These are phyloP conservation scores for Zhuliangozyma parablackwelliae DNA, from an alignment of 1,139 yeast species.

Conservation along the genomic window DNA sequence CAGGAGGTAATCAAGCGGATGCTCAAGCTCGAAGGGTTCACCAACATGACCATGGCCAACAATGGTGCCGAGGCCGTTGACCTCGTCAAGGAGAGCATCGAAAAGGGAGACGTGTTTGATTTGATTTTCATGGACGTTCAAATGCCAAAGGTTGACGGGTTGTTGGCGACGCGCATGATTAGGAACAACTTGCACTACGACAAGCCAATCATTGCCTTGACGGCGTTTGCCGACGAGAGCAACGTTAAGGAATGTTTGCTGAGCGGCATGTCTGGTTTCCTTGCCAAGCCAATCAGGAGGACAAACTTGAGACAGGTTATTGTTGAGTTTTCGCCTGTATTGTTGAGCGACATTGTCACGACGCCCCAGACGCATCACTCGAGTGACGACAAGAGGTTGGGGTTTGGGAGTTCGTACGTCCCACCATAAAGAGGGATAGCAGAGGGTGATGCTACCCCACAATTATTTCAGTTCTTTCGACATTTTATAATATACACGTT, in stretches of 20 bases:
- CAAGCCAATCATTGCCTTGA: slow-evolving; percentile 84
- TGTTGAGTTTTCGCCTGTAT: slow-evolving; percentile 37
- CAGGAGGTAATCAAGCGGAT: slow-evolving; percentile 87
- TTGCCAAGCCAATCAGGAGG: slow-evolving; percentile 83
- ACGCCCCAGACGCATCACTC: slow-evolving; percentile 23
- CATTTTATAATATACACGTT: no score
- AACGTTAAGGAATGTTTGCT: slow-evolving; percentile 73
- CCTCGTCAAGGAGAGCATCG: slow-evolving; percentile 49
- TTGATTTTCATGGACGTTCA: slow-evolving; percentile 93
- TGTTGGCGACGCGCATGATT: slow-evolving; percentile 72
- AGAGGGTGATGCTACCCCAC: no score
- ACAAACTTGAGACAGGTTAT: slow-evolving; percentile 55
- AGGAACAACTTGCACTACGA: slow-evolving; percentile 59
- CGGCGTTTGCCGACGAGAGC: slow-evolving; percentile 90
- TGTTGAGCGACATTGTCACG: slow-evolving; percentile 23
- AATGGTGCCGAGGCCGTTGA: slow-evolving; percentile 89
- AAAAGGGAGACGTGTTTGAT: slow-evolving; percentile 46
- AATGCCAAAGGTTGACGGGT: slow-evolving; percentile 91
- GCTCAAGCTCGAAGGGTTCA: slow-evolving; percentile 75
- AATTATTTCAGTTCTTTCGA: no score
- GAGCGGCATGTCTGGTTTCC: slow-evolving; percentile 84
- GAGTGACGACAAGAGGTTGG: slow-evolving; percentile 8
- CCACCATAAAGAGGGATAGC: slow-evolving; percentile 1
- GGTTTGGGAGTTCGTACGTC: slow-evolving; percentile 7
- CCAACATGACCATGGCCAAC: slow-evolving; percentile 67